phyloP scores from a whole-genome alignment of 495 filamentous ascomycete species.

The Neurospora sp. region DNA sequence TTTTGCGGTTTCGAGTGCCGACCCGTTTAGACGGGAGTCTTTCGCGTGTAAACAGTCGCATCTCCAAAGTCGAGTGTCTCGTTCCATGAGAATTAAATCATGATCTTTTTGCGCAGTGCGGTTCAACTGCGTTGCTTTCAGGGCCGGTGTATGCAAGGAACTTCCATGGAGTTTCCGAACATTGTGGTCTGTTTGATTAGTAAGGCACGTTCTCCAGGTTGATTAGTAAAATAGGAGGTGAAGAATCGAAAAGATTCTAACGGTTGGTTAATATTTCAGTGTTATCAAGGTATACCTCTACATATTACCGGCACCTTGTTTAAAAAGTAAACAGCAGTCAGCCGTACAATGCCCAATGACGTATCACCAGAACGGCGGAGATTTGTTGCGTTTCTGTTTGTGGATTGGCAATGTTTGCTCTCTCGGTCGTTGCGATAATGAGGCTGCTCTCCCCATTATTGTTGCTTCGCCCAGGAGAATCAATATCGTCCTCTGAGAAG shows the following conservation, averaged over 20 bases:
- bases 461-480: not conserved
- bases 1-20: not conserved
- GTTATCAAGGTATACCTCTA: not conserved
- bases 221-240: not conserved
- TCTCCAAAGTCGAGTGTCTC: no score
- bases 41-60: not conserved
- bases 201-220: not conserved
- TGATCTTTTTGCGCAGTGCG: not conserved
- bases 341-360: not conserved
- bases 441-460: not conserved
- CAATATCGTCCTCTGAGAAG: not conserved
- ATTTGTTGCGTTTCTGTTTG: not conserved
- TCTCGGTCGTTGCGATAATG: not conserved
- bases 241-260: not conserved
- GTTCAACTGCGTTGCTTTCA: not conserved
- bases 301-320: not conserved
- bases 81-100: not conserved
- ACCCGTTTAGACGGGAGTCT: not conserved
- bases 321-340: not conserved
- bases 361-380: not conserved
- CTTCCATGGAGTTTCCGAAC: not conserved
- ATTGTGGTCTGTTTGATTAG: not conserved
- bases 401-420: not conserved
- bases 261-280: not conserved
- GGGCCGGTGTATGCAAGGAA: not conserved